A percentile compares a stretch with the other conserved stretches of the same genome.
Evolutionary conservation across 345 rosid genomes (phyloP).

Genomic region (Citrus sp.): DNA sequence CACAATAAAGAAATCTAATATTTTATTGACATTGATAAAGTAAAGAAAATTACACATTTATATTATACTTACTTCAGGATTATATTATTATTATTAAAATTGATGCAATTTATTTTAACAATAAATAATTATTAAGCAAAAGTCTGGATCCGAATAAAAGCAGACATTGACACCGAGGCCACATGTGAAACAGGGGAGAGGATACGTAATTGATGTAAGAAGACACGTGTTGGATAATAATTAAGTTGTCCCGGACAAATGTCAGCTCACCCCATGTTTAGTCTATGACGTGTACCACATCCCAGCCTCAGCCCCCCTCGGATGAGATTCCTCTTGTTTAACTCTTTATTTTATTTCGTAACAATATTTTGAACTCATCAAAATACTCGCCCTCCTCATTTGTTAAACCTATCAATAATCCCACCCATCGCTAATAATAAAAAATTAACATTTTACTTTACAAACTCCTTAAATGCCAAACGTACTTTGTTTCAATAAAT

Average conservation of each 20-base stretch:
- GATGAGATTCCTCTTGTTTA: slow-evolving; percentile 1
- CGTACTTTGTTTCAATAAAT: too few species aligned
- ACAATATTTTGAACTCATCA: too few species aligned
- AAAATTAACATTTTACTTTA: too few species aligned
- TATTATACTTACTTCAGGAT: too few species aligned
- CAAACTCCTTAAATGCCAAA: too few species aligned
- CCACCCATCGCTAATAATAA: too few species aligned
- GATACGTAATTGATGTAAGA: neutral
- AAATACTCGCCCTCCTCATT: too few species aligned
- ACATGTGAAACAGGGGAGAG: slow-evolving; percentile 11
- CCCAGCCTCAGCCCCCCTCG: slow-evolving; percentile 1
- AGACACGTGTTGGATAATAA: slow-evolving; percentile 11
- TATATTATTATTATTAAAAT: too few species aligned
- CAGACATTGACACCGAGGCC: slow-evolving; percentile 22
- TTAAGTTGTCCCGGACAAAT: neutral
- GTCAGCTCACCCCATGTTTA: neutral
- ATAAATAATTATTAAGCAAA: neutral
- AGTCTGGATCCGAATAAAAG: neutral
- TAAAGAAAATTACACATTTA: too few species aligned
- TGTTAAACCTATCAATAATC: too few species aligned
- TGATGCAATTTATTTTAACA: too few species aligned
- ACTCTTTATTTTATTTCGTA: too few species aligned
- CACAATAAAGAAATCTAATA: neutral
- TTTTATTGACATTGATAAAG: neutral
- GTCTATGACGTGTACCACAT: slow-evolving; percentile 19